phyloP scores from a whole-genome alignment of 768 basidiomycete species.

The Mycena galopus region DNA sequence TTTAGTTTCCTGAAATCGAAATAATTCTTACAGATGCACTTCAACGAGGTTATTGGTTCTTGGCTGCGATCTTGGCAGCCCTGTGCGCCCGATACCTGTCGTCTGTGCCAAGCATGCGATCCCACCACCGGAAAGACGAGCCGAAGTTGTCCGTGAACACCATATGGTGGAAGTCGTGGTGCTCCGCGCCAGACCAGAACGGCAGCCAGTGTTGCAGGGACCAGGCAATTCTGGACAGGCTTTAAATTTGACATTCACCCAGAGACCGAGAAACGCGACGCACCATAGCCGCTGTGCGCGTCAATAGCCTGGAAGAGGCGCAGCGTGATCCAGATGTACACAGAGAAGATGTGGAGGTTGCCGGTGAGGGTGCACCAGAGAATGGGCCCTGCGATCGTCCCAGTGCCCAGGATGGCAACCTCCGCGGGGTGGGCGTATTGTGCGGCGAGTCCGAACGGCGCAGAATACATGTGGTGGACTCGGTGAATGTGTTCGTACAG shows the following conservation, averaged over 20 bases:
- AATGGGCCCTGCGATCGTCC: constrained; percentile 90
- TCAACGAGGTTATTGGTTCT: too few relatives aligned
- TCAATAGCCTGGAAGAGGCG: constrained; percentile 98
- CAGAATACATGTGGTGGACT: constrained; percentile 96
- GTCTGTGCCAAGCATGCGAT: constrained; percentile 91
- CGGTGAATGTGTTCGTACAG: constrained; percentile 97
- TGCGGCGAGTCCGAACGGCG: constrained; percentile 96
- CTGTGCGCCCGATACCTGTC: constrained; percentile 87
- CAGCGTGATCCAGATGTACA: constrained; percentile 94
- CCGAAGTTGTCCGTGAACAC: constrained; percentile 94
- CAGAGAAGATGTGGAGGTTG: constrained; percentile 91
- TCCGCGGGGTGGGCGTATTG: constrained; percentile 99
- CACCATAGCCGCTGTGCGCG: constrained; percentile 96
- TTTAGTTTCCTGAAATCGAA: too few relatives aligned
- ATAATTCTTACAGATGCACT: too few relatives aligned
- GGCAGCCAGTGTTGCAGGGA: constrained; percentile 92
- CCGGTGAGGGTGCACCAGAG: constrained; percentile 83
- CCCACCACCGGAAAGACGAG: constrained; percentile 95
- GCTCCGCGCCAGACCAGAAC: constrained; percentile 98
- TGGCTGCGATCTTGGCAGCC: constrained; percentile 70
- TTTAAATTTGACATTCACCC: too few relatives aligned
- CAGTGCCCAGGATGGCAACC: constrained; percentile 93
- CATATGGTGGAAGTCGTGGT: constrained; percentile 99
- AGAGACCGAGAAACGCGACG: constrained; percentile 72
- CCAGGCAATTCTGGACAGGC: too few relatives aligned